Base-by-base conservation (phyloP, 2,329 filamentous ascomycete genomes). In the Pseudogymnoascus sp. region DNA sequence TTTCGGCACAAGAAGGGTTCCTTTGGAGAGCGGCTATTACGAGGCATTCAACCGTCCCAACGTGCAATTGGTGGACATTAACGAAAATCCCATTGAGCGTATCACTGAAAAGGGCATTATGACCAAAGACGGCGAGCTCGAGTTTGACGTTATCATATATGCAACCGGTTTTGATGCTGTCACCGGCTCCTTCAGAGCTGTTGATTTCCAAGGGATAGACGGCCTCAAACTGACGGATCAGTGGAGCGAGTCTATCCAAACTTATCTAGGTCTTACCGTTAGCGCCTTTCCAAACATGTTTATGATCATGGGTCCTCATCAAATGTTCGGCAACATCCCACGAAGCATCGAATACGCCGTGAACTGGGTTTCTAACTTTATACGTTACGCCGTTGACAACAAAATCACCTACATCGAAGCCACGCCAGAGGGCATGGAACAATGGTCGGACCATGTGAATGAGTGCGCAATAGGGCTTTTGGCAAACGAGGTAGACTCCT, bases 371-470 rank as follows among this genome's bases (percentile, higher is more conserved):
- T 68, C 73, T 0, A 72, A 75, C 14, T 70, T 75, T 19, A 70
- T 79, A 1, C 64, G 68, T 2, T 73, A 69, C 60, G 72, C 71
- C 8, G 64, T 67, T 2, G 70, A 75, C 4, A 69, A 74, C 5
- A 67, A 69, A 0, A 67, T 77, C 14, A 74, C 70, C 0, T 75
- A 70, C 33, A 71, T 74, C 3, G 77, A 79, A 66, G 72, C 78
- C 2, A 79, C 75, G 0, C 66, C 73, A 5, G 72, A 77, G 39
- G 75, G 70, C 0, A 71, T 76, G 60, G 67, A 73, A 3, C 64
- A 66, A 11, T 82, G 80, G 79, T 79, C 77, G 0, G 69, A 78
- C 39, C 80, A 82, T 71, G 80, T 83, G 2, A 69, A 76, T 23
- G 73, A 78, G 3, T 79, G 77, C 60, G 75, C 76, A 0, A 69